Evolutionary conservation across 495 filamentous ascomycete species (phyloP).

Genomic region (Staphylotrichum tortipilum): DNA sequence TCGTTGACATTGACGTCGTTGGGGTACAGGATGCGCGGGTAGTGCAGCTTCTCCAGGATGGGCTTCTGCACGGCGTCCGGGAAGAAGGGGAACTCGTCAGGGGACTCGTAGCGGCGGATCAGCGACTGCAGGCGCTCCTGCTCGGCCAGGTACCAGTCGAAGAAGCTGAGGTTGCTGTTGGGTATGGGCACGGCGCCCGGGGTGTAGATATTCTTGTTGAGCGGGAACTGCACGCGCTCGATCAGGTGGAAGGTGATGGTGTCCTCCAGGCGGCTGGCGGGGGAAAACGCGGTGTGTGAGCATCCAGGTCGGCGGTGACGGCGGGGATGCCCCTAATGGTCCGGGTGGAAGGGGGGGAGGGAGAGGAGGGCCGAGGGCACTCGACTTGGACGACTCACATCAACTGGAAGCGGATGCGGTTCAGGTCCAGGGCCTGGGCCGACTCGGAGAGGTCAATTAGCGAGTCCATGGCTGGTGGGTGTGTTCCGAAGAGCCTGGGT

Average conservation of each 20-base stretch:
- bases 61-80: conserved; percentile 69
- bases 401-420: conserved; percentile 89
- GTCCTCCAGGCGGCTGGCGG: conserved; percentile 81
- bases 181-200: conserved; percentile 76
- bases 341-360: not conserved
- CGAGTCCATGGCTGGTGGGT: conserved; percentile 58
- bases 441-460: conserved; percentile 80
- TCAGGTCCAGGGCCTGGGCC: conserved; percentile 76
- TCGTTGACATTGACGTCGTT: conserved; percentile 91
- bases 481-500: too few species aligned
- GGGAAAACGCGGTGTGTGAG: not conserved
- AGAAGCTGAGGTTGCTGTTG: conserved; percentile 60
- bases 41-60: conserved; percentile 77
- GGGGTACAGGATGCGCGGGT: conserved; percentile 82
- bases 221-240: conserved; percentile 93
- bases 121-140: conserved; percentile 89
- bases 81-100: conserved; percentile 98
- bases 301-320: too few species aligned
- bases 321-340: not conserved
- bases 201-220: conserved; percentile 80
- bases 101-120: conserved; percentile 88
- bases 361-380: too few species aligned
- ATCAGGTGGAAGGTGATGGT: conserved; percentile 98
- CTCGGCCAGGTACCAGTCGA: conserved; percentile 87
- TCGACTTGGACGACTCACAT: conserved; percentile 58